Base-by-base conservation (phyloP, 768 basidiomycete genomes). In the Amyloporia xantha region DNA sequence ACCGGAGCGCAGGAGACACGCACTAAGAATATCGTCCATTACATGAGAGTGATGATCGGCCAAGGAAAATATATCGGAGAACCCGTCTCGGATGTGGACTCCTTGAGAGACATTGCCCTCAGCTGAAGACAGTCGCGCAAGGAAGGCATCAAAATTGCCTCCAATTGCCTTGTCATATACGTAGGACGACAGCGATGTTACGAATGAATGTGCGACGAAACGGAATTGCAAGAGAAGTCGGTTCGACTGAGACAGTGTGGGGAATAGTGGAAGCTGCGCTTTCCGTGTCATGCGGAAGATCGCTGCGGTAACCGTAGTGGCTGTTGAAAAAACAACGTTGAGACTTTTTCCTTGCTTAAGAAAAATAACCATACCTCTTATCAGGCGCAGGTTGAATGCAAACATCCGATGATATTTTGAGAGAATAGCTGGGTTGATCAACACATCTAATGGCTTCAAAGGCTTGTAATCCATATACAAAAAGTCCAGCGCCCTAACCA, bases 391-490 rank as follows among this genome's bases (percentile, higher is more conserved):
- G 41, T 91, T 75, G 57, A 92, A 82, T 0, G 85, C 75, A 62
- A 92, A 91, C 52, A 93, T 71, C 35, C 86, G 72, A 54, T 92
- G 88, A 60, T 94, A 94, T 62, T 93, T 94, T 4, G 78, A 82
- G n/a, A 93, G 65, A 26, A 86, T 75, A 4, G 77, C 72, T 1
- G 78, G 70, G 2, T 88, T 80, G 26, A 95, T 84, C 9, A 95
- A 61, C 10, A 82, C 73, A 40, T 82, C 78, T 33, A 95, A 68
- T 0, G 90, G 79, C n/a, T 73, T 73, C 1, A 91, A 89, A n/a
- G 89, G 84, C 57, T 86, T 55, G 64, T 95, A 95, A 54, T 91
- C 82, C 71, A 95, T 82, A 60, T 89, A 90, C 12, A 95, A 67
- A 61, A 94, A 95, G 62, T 94, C 92, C 37, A 95, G 63, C 5